Percentiles rank a stretch among this genome's conserved stretches.
Conservation (phyloP, 1,284 basidiomycete species). For the Marasmius sp. region DNA sequence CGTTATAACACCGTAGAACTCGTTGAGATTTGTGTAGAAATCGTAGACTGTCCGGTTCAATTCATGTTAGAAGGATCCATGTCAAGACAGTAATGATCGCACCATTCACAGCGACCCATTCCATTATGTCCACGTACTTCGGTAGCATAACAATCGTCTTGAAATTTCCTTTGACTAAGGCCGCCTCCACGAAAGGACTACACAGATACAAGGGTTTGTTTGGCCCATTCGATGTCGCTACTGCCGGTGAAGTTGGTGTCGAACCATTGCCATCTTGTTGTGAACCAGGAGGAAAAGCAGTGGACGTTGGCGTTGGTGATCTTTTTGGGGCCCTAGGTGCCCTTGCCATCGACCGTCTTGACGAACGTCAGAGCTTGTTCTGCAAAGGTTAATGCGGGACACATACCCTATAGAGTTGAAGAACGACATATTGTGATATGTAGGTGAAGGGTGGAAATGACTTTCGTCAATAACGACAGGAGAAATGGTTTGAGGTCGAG, state of each 20-base stretch:
- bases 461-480: background rate
- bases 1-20: constrained; percentile 94
- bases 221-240: constrained; percentile 20
- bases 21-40: constrained; percentile 95
- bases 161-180: constrained; percentile 97
- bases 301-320: constrained; percentile 70
- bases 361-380: background rate
- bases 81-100: constrained; percentile 31
- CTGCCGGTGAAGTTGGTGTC: constrained; percentile 39
- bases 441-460: background rate
- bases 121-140: constrained; percentile 96
- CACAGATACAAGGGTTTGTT: constrained; percentile 85
- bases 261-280: constrained; percentile 34
- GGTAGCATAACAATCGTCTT: constrained; percentile 98
- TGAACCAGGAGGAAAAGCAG: constrained; percentile 52
- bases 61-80: background rate
- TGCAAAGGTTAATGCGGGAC: background rate
- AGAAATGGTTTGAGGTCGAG: background rate
- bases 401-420: constrained; percentile 75
- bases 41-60: constrained; percentile 70
- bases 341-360: constrained; percentile 69
- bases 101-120: constrained; percentile 99
- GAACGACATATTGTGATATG: constrained; percentile 57
- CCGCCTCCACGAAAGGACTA: constrained; percentile 94
- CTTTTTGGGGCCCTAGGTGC: constrained; percentile 63